Base-by-base conservation (phyloP, 768 basidiomycete genomes). In the Candolleomyces efflorescens region DNA sequence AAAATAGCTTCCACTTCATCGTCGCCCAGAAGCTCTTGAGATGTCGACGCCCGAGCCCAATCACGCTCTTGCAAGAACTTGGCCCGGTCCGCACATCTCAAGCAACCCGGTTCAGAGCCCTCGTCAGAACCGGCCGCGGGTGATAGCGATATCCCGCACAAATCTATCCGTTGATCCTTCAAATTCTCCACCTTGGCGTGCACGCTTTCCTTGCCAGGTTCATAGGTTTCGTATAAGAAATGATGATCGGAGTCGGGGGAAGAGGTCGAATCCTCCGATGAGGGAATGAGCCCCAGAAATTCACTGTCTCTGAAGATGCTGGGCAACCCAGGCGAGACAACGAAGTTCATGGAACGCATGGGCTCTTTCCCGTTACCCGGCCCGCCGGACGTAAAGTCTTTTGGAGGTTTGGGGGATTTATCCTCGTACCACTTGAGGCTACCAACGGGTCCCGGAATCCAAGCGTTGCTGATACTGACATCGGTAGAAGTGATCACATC, bases 221-320 rank as follows among this genome's bases (percentile, higher is more conserved):
- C 68, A 54, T 71, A 82, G 23, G 75, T 74, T 51, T 75, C 72
- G 53, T 86, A 85, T 9, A 65, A 62, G 15, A 65, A 70, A 43
- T 60, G 50, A 26, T 63, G 26, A 56, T 55, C 59, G 53, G 60
- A 24, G 41, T 62, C 32, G 51, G n/a, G 36, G 45, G 36, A 51
- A 41, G 43, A 58, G 60, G 59, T 26, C 52, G 59, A 38, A 51
- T 39, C 61, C 41, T 57, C 55, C 43, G 5, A 18, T 23, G 15
- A 17, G 15, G 32, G 32, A 23, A 26, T 10, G 32, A 18, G 27
- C 15, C 13, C 15, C 2, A 32, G 51, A 10, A 18, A 9, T 18
- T 53, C n/a, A 15, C 7, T 39, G 20, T 53, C 51, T 12, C 22
- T 37, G 17, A 36, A 20, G 32, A 26, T 24, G 46, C 20, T 20